Percentiles rank a stretch among this genome's conserved stretches.
Conservation (phyloP, 139 green algal genomes). For the Chlorella vulgaris region DNA sequence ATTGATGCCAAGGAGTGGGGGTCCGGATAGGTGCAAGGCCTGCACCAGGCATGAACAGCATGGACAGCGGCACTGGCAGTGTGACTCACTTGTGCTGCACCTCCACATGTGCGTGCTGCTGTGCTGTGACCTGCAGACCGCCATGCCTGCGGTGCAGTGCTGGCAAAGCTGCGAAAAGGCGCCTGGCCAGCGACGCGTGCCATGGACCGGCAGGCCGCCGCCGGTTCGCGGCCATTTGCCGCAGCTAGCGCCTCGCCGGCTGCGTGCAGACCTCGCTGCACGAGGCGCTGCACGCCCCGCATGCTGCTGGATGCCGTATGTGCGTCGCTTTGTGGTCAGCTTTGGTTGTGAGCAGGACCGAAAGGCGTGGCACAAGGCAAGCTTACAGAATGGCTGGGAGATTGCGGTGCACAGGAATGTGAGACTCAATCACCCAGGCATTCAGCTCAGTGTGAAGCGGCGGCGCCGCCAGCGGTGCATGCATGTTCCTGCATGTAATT, state of each 20-base stretch:
- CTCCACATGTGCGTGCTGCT: neutral
- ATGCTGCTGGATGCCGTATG: neutral
- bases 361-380: neutral
- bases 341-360: neutral
- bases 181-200: neutral
- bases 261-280: conserved; percentile 19
- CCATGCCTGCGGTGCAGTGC: neutral
- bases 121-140: neutral
- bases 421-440: too few species aligned
- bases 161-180: neutral
- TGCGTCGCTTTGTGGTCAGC: neutral
- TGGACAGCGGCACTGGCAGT: neutral
- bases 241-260: conserved; percentile 7
- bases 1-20: neutral
- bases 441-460: too few species aligned
- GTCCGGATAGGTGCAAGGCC: too few species aligned
- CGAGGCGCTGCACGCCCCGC: conserved; percentile 24
- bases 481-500: too few species aligned
- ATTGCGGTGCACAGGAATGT: too few species aligned
- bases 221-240: neutral
- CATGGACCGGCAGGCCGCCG: conserved; percentile 1
- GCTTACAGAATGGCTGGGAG: too few species aligned
- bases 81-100: neutral
- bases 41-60: neutral
- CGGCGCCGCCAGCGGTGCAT: too few species aligned